These are phyloP conservation scores for Exophiala viscosa DNA, from an alignment of 2,329 filamentous ascomycete species.

Conservation along the genomic window DNA sequence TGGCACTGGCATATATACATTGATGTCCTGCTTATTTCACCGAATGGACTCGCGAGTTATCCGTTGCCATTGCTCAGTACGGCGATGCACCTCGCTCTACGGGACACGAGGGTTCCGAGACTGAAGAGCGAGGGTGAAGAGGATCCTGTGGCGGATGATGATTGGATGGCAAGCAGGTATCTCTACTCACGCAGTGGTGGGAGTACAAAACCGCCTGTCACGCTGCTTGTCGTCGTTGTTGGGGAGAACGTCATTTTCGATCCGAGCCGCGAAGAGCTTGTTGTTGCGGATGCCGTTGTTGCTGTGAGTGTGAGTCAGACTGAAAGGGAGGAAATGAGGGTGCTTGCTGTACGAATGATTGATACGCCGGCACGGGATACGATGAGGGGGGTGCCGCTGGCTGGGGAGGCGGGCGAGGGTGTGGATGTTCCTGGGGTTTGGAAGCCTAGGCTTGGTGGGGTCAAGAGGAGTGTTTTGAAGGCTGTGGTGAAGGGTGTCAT, in stretches of 20 bases:
- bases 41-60: conserved; percentile 66
- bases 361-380: conserved; percentile 72
- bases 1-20: conserved; percentile 98
- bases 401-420: conserved; percentile 47
- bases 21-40: conserved; percentile 68
- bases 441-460: conserved; percentile 78
- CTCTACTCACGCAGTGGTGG: conserved; percentile 61
- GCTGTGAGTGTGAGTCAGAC: conserved; percentile 65
- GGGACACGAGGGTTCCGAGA: conserved; percentile 77
- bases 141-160: conserved; percentile 95
- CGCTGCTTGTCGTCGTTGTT: conserved; percentile 82
- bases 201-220: conserved; percentile 68
- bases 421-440: conserved; percentile 68
- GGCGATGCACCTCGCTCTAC: conserved; percentile 87
- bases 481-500: conserved; percentile 73
- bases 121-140: conserved; percentile 88
- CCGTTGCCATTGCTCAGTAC: conserved; percentile 88
- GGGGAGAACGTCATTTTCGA: conserved; percentile 91
- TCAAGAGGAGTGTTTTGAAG: conserved; percentile 69
- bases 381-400: conserved; percentile 61
- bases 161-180: conserved; percentile 80
- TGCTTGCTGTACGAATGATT: conserved; percentile 68
- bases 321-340: conserved; percentile 39
- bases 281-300: conserved; percentile 83
- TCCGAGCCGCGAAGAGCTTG: conserved; percentile 83